These are phyloP conservation scores for Ordospora colligata DNA, from an alignment of 371 early-diverging fungal genomes.

Conservation along the genomic window DNA sequence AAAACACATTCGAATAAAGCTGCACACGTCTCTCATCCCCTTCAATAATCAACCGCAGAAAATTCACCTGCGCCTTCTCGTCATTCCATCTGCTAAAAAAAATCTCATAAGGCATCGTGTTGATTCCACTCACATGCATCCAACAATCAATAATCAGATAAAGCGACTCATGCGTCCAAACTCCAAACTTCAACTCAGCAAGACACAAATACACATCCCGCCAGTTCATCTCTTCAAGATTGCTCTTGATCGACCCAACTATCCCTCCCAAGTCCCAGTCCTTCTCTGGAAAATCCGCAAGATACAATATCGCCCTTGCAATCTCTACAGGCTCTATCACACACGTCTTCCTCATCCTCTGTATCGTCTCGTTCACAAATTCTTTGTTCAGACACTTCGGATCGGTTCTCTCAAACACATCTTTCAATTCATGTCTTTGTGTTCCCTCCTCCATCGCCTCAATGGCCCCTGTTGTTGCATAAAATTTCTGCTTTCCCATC, in stretches of 20 bases:
- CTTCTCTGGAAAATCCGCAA: slow-evolving; percentile 38
- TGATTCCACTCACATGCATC: slow-evolving; percentile 38
- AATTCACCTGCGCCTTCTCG: slow-evolving; percentile 28
- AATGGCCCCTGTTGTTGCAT: not conserved
- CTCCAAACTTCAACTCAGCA: slow-evolving; percentile 29
- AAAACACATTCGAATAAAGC: slow-evolving; percentile 43
- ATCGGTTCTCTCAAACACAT: slow-evolving; percentile 19
- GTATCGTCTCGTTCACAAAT: not conserved
- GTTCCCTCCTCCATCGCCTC: slow-evolving; percentile 1
- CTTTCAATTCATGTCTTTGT: slow-evolving; percentile 9
- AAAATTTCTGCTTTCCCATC: not conserved
- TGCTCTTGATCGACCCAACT: slow-evolving; percentile 26
- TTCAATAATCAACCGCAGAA: slow-evolving; percentile 40
- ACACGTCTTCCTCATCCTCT: slow-evolving; percentile 19
- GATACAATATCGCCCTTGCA: slow-evolving; percentile 43
- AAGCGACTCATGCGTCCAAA: slow-evolving; percentile 33
- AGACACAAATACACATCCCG: slow-evolving; percentile 40
- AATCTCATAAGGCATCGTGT: slow-evolving; percentile 54
- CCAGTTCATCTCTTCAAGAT: slow-evolving; percentile 46
- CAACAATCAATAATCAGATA: slow-evolving; percentile 50
- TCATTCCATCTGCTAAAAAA: slow-evolving; percentile 52
- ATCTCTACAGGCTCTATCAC: slow-evolving; percentile 37
- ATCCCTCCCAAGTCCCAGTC: slow-evolving; percentile 40
- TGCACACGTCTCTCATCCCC: slow-evolving; percentile 31
- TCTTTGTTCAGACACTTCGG: not conserved